Percentiles rank a stretch among this genome's conserved stretches.
Conservation (phyloP, 2,329 filamentous ascomycete genomes). For the Trematosphaeria pertusa region DNA sequence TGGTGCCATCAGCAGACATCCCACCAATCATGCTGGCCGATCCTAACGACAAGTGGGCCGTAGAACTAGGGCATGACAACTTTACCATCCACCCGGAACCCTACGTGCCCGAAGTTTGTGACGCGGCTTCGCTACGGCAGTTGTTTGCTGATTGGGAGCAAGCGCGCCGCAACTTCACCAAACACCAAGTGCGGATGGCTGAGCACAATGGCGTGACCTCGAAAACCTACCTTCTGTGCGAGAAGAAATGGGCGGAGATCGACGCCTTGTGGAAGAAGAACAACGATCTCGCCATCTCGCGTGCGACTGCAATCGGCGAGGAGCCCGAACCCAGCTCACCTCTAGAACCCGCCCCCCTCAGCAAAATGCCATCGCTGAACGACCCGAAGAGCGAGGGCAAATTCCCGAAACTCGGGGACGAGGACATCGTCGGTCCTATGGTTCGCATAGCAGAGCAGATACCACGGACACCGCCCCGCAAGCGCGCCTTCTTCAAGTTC, state of each 20-base stretch:
- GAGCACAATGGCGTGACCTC: conserved; percentile 92
- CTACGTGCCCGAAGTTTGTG: conserved; percentile 71
- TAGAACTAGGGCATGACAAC: conserved; percentile 88
- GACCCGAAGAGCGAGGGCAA: conserved; percentile 75
- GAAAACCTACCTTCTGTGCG: conserved; percentile 83
- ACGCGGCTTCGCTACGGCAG: conserved; percentile 66
- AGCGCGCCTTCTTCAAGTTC: conserved; percentile 48
- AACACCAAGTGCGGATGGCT: conserved; percentile 84
- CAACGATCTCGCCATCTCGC: conserved; percentile 68
- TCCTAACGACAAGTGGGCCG: conserved; percentile 81
- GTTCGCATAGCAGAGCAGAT: conserved; percentile 55
- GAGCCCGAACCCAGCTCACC: conserved; percentile 47
- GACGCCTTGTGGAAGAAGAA: conserved; percentile 76
- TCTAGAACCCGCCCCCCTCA: conserved; percentile 62
- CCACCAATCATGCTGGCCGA: conserved; percentile 72
- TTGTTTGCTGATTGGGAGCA: conserved; percentile 82
- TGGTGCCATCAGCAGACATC: conserved; percentile 62
- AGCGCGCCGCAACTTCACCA: conserved; percentile 85
- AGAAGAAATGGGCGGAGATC: conserved; percentile 86
- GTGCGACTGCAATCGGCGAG: conserved; percentile 44
- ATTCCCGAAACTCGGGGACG: conserved; percentile 85
- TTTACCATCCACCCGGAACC: conserved; percentile 86
- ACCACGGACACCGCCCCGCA: conserved; percentile 45
- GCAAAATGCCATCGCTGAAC: conserved; percentile 72
- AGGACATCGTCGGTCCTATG: conserved; percentile 95